Conservation (phyloP, 768 basidiomycete species). For the Macrolepiota dolichaula region DNA sequence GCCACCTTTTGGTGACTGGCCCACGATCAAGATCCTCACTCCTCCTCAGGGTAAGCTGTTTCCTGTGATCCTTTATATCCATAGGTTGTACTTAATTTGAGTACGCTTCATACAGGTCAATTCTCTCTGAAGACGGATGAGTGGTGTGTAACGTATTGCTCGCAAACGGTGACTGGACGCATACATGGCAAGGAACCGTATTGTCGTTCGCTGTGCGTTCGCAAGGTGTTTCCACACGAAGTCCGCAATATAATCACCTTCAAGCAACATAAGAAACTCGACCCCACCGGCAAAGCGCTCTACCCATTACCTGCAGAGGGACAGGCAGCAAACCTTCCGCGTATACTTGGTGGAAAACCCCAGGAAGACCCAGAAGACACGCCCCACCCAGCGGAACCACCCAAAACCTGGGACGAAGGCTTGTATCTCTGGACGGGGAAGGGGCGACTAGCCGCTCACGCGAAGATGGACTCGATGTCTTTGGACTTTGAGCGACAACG, state of each 20-base stretch:
- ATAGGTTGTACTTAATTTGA: conserved; percentile 6
- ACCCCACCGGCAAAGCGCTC: conserved; percentile 42
- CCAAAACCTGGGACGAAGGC: conserved; percentile 68
- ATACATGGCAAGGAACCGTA: conserved; percentile 46
- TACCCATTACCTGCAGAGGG: conserved; percentile 69
- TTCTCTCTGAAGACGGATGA: conserved; percentile 61
- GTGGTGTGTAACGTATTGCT: conserved; percentile 61
- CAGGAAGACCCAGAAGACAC: conserved; percentile 29
- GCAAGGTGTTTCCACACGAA: conserved; percentile 66
- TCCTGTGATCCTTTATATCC: not conserved
- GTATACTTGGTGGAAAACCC: conserved; percentile 39
- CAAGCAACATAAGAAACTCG: conserved; percentile 39
- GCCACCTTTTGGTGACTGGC: conserved; percentile 43
- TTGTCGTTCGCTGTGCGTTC: conserved; percentile 60
- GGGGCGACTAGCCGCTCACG: conserved; percentile 47
- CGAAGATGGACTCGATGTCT: conserved; percentile 60
- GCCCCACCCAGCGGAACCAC: conserved; percentile 13
- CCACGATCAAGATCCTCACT: conserved; percentile 51
- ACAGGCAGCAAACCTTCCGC: conserved; percentile 46
- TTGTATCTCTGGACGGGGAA: conserved; percentile 72
- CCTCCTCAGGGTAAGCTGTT: conserved; percentile 43
- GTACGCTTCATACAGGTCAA: conserved; percentile 32
- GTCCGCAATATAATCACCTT: conserved; percentile 48
- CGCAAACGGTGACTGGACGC: conserved; percentile 54
- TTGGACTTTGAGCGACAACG: conserved; percentile 51